Conservation (phyloP, 306 rosid species). For the Prunus dulcis region DNA sequence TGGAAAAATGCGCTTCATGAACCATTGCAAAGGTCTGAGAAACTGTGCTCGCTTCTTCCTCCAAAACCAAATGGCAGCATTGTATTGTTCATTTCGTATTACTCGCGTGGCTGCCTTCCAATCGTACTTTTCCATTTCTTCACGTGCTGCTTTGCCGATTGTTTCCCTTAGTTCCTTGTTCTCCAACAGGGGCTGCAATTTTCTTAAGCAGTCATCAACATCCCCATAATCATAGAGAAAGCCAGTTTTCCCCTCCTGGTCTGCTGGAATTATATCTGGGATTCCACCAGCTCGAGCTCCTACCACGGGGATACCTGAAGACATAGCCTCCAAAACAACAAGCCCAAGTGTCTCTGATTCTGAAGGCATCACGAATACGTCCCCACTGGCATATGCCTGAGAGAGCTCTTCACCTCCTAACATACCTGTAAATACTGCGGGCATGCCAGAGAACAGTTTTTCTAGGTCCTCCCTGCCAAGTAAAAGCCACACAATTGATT, state of each 20-base stretch:
- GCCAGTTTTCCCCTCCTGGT: constrained; percentile 81
- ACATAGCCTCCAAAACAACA: constrained; percentile 94
- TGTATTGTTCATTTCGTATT: constrained; percentile 86
- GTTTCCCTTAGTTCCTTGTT: constrained; percentile 63
- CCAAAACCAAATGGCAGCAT: constrained; percentile 98
- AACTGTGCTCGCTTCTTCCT: constrained; percentile 75
- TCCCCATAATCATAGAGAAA: constrained; percentile 68
- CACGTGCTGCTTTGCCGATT: constrained; percentile 77
- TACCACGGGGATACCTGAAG: constrained; percentile 94
- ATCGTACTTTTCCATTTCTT: constrained; percentile 85
- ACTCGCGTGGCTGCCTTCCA: constrained; percentile 87
- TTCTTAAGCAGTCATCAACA: constrained; percentile 79
- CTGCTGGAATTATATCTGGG: constrained; percentile 86
- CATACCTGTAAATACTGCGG: constrained; percentile 93
- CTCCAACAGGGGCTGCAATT: constrained; percentile 63
- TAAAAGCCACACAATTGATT: constrained; percentile 14
- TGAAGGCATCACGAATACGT: constrained; percentile 92
- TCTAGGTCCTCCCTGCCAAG: constrained; percentile 80
- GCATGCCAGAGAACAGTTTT: constrained; percentile 84
- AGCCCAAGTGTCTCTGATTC: constrained; percentile 97
- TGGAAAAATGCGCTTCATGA: constrained; percentile 57
- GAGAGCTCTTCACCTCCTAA: constrained; percentile 93
- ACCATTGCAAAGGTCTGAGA: constrained; percentile 76
- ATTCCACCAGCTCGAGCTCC: constrained; percentile 95
- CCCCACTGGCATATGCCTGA: constrained; percentile 93